Base-by-base conservation (phyloP, 352 stramenopile species). In the Phytopythium delawarense region DNA sequence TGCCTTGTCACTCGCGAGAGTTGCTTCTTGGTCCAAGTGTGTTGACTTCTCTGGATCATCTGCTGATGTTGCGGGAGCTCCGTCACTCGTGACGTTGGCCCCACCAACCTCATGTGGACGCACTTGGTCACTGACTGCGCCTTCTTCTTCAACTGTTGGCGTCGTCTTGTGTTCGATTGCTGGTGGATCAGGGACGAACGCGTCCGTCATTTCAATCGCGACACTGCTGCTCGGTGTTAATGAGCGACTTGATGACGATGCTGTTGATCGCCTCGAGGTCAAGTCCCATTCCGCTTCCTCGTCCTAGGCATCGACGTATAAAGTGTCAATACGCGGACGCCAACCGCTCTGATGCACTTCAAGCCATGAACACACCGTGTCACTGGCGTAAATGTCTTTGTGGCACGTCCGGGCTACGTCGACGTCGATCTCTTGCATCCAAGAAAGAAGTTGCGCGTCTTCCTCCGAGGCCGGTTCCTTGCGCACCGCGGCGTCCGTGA, bases 351-450 rank as follows among this genome's bases (percentile, higher is more conserved):
- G 8, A 45, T 2, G 13, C 12, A 45, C 5, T 21, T 13, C 23
- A n/a, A 46, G n/a, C 16, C 42, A n/a, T 21, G 18, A 23, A 62
- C 58, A 16, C 61, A 78, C 67, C 44, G 64, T 57, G n/a, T 72
- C 67, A 18, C 67, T 65, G 28, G 60, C 72, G 51, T 88, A 79
- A 7, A 82, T 81, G 15, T 73, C 75, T 25, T 78, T 85, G 61
- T 84, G 74, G 62, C 81, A 91, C 15, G 84, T 94, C 12, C 84
- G 79, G 7, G 79, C 74, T 21, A 94, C 85, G 64, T 94, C 85
- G 13, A 92, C 78, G 59, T 94, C 85, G 44, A 94, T 94, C 67
- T 94, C 82, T 20, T 80, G 79, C 11, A 94, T 78, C 85, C 82
- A 94, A 28, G 75, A 65, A 15, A 87, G 64, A 16, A 89, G 64